These are phyloP conservation scores for Zoysia japonica DNA, from an alignment of 176 grass and related monocot species.

Conservation along the genomic window DNA sequence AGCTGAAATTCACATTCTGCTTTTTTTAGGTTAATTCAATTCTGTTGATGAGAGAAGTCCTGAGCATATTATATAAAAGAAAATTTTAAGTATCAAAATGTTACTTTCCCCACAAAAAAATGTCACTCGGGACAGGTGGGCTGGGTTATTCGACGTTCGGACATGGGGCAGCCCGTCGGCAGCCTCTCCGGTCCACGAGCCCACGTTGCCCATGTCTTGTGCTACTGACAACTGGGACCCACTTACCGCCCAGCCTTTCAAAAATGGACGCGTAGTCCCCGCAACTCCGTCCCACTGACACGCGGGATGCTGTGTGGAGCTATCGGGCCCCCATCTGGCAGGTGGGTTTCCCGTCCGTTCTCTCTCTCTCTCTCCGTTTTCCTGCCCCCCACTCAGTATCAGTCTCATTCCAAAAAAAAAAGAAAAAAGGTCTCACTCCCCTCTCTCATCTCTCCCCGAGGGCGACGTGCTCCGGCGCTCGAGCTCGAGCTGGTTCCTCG, in stretches of 20 bases:
- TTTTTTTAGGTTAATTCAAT: no score
- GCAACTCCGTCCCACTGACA: not conserved
- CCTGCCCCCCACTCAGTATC: not conserved
- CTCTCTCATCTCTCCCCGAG: slow-evolving; percentile 22
- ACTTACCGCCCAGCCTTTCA: slow-evolving; percentile 22
- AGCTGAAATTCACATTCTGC: no score
- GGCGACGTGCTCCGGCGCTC: slow-evolving; percentile 44
- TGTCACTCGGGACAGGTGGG: not conserved
- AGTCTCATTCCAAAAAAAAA: no score
- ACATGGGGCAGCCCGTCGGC: not conserved
- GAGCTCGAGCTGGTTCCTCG: slow-evolving; percentile 43
- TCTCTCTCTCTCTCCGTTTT: not conserved
- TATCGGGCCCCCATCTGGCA: slow-evolving; percentile 34
- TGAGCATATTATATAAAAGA: no score
- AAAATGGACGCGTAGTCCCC: not conserved
- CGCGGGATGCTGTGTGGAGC: slow-evolving; percentile 24
- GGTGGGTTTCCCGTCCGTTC: not conserved
- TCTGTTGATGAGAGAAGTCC: no score
- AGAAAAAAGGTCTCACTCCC: not conserved
- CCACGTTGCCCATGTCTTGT: not conserved
- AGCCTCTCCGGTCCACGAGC: not conserved
- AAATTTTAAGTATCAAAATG: no score
- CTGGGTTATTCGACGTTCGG: not conserved
- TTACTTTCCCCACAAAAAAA: no score
- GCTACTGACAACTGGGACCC: not conserved